Percentiles rank a stretch among this genome's conserved stretches.
phyloP scores from a whole-genome alignment of 306 rosid genomes.

The Vigna unguiculata region DNA sequence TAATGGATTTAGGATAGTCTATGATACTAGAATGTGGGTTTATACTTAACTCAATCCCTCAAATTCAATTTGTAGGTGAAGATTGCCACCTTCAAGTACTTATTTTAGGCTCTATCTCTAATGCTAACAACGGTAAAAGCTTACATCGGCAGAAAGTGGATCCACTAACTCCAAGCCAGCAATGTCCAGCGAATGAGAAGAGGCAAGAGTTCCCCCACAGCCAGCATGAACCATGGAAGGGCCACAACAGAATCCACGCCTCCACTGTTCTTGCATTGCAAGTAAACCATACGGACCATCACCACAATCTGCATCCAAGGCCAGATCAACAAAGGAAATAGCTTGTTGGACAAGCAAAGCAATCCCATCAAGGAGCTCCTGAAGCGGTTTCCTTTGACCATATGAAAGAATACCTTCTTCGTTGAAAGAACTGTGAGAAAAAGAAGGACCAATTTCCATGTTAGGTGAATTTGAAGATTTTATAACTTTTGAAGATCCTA shows the following conservation, averaged over 20 bases:
- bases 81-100: no score
- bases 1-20: no score
- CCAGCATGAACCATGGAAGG: slow-evolving; percentile 98
- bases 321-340: slow-evolving; percentile 88
- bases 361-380: slow-evolving; percentile 95
- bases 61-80: no score
- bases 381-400: slow-evolving; percentile 92
- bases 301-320: slow-evolving; percentile 90
- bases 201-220: slow-evolving; percentile 96
- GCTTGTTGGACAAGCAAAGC: slow-evolving; percentile 94
- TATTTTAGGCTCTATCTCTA: no score
- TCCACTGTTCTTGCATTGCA: slow-evolving; percentile 98
- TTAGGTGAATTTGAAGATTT: slow-evolving; percentile 76
- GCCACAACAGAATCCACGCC: slow-evolving; percentile 96
- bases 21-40: no score
- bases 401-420: slow-evolving; percentile 91
- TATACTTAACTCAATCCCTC: no score
- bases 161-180: slow-evolving; percentile 98
- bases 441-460: slow-evolving; percentile 79
- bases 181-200: slow-evolving; percentile 96
- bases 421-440: slow-evolving; percentile 79
- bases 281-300: slow-evolving; percentile 99
- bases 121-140: slow-evolving; percentile 39
- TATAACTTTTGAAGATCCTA: slow-evolving; percentile 76
- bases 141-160: slow-evolving; percentile 96